Percentiles rank a stretch among this genome's conserved stretches.
Evolutionary conservation across 129 eudicot genomes (phyloP).

Genomic region (Pseudognaphalium luteoalbum): DNA sequence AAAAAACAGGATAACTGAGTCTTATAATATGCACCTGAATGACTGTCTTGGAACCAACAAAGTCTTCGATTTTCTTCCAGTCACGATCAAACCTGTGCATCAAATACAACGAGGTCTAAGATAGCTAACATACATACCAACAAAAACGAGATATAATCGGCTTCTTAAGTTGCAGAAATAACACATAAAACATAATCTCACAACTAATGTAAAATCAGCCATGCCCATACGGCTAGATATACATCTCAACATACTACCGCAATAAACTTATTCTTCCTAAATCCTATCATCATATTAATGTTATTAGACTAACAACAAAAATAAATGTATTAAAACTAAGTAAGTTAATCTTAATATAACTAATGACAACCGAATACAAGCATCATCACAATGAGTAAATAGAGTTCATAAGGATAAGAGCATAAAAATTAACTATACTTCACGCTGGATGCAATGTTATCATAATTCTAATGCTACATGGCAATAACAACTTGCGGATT

Average conservation of each 20-base stretch:
- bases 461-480: not conserved
- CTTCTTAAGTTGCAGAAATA: conserved; percentile 2
- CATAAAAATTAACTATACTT: too few species aligned
- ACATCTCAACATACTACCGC: not conserved
- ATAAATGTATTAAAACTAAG: not conserved
- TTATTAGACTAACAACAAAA: not conserved
- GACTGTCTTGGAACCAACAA: conserved; percentile 96
- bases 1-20: conserved; percentile 5
- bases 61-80: conserved; percentile 99
- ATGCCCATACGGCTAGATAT: not conserved
- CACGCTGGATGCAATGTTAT: too few species aligned
- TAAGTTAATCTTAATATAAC: not conserved
- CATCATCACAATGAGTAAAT: too few species aligned
- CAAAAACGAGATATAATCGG: not conserved
- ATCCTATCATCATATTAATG: not conserved
- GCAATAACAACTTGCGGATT: not conserved
- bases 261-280: not conserved
- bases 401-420: too few species aligned
- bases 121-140: conserved; percentile 13
- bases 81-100: conserved; percentile 90
- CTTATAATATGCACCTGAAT: conserved; percentile 68
- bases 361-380: not conserved
- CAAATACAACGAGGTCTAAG: not conserved
- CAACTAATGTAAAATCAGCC: not conserved
- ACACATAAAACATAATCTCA: not conserved